Conservation (phyloP, 768 basidiomycete genomes). For the Leccinum longicurvipes region DNA sequence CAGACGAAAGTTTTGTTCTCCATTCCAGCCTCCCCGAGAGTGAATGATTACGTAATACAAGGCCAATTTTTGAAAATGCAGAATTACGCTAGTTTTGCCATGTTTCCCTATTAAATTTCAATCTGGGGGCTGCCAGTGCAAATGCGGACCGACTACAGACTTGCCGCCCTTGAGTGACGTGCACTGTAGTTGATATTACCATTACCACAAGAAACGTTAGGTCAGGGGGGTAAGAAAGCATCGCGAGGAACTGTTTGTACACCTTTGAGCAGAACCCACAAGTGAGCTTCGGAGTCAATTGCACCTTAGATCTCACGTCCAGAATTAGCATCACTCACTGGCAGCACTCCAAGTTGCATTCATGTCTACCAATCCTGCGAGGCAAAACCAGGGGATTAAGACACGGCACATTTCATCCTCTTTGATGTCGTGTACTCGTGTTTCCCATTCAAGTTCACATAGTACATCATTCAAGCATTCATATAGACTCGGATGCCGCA, state of each 20-base stretch:
- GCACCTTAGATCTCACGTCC: neutral
- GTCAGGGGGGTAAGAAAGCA: neutral
- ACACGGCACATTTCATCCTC: too few species aligned
- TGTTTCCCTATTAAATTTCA: too few species aligned
- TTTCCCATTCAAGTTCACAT: slow-evolving; percentile 5
- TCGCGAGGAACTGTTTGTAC: slow-evolving; percentile 80
- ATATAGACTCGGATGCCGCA: too few species aligned
- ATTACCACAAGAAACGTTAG: slow-evolving; percentile 51
- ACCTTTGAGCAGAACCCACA: slow-evolving; percentile 62
- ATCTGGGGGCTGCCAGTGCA: too few species aligned
- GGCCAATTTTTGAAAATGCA: too few species aligned
- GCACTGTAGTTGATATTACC: slow-evolving; percentile 97
- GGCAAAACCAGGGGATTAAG: slow-evolving; percentile 10
- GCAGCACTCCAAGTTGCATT: neutral
- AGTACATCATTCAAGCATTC: neutral
- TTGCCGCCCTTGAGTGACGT: too few species aligned
- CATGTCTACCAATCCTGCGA: slow-evolving; percentile 6
- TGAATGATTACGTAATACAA: too few species aligned
- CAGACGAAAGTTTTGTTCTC: too few species aligned
- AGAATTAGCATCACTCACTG: neutral
- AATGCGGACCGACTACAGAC: too few species aligned
- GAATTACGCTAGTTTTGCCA: too few species aligned
- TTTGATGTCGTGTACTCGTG: neutral
- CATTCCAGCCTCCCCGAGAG: too few species aligned
- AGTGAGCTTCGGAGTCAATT: neutral